phyloP scores from a whole-genome alignment of 345 rosid genomes.

The Diplotaxis tenuifolia region DNA sequence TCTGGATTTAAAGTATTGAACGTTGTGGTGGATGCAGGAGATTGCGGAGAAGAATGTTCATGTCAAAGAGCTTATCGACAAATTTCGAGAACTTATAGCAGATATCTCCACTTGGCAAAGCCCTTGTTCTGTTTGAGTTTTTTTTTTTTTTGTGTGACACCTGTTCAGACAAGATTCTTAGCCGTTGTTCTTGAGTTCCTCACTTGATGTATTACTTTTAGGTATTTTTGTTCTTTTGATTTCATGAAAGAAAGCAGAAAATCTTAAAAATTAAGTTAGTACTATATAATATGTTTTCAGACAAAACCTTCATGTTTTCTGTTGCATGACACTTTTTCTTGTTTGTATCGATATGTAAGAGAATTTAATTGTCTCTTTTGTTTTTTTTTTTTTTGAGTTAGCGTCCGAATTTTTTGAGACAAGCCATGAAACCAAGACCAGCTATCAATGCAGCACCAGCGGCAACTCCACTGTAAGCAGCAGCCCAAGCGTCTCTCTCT shows the following conservation, averaged over 20 bases:
- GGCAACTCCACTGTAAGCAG: conserved; percentile 82
- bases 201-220: conserved; percentile 13
- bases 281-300: conserved; percentile 13
- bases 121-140: conserved; percentile 62
- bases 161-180: conserved; percentile 6
- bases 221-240: not conserved
- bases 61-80: conserved; percentile 80
- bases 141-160: not conserved
- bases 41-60: conserved; percentile 69
- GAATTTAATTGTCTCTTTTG: not conserved
- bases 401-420: conserved; percentile 58
- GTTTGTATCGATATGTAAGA: conserved; percentile 10
- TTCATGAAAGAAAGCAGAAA: not conserved
- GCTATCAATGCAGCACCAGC: conserved; percentile 94
- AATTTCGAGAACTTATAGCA: conserved; percentile 62
- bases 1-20: not conserved
- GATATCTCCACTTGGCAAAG: conserved; percentile 94
- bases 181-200: conserved; percentile 6
- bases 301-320: conserved; percentile 14
- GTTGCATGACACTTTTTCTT: conserved; percentile 7
- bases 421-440: conserved; percentile 85
- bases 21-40: conserved; percentile 48
- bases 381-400: conserved; percentile 28
- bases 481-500: conserved; percentile 77
- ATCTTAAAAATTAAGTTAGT: not conserved